These are phyloP conservation scores for Penicillium alfredii DNA, from an alignment of 495 filamentous ascomycete genomes.

Conservation along the genomic window DNA sequence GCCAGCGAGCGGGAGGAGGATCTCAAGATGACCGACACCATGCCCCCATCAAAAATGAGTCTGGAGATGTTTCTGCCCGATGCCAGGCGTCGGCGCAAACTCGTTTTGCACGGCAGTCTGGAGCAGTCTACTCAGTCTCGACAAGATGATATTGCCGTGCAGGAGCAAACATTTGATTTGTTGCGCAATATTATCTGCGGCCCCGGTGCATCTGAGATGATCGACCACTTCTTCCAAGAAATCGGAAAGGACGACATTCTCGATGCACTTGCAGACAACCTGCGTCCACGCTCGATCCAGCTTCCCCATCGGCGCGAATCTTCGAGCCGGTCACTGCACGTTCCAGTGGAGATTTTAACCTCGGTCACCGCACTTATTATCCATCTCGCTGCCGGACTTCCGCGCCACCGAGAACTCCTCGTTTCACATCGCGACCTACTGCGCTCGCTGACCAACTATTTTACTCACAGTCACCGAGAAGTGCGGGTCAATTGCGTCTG, in stretches of 20 bases:
- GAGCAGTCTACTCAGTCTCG: conserved; percentile 49
- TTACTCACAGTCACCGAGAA: conserved; percentile 60
- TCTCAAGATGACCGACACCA: conserved; percentile 53
- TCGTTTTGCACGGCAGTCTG: conserved; percentile 44
- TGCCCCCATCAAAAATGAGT: conserved; percentile 38
- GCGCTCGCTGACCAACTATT: conserved; percentile 46
- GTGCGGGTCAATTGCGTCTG: conserved; percentile 73
- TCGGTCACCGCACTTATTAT: conserved; percentile 71
- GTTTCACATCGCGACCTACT: conserved; percentile 56
- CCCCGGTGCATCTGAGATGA: conserved; percentile 62
- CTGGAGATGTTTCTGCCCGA: conserved; percentile 39
- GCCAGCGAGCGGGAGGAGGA: conserved; percentile 59
- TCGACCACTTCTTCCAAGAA: conserved; percentile 70
- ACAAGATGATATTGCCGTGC: conserved; percentile 75
- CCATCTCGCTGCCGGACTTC: conserved; percentile 75
- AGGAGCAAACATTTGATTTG: conserved; percentile 84
- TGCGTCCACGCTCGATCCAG: conserved; percentile 49
- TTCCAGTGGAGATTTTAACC: conserved; percentile 67
- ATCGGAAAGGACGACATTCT: conserved; percentile 74
- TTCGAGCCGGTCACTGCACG: conserved; percentile 23
- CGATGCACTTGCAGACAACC: conserved; percentile 65
- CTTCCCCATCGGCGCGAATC: conserved; percentile 34
- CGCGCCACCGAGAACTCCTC: conserved; percentile 71
- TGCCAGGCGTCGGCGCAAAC: conserved; percentile 38
- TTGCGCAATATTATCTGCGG: conserved; percentile 84